These are phyloP conservation scores for Dovyalis caffra DNA, from an alignment of 345 rosid species.

Conservation along the genomic window DNA sequence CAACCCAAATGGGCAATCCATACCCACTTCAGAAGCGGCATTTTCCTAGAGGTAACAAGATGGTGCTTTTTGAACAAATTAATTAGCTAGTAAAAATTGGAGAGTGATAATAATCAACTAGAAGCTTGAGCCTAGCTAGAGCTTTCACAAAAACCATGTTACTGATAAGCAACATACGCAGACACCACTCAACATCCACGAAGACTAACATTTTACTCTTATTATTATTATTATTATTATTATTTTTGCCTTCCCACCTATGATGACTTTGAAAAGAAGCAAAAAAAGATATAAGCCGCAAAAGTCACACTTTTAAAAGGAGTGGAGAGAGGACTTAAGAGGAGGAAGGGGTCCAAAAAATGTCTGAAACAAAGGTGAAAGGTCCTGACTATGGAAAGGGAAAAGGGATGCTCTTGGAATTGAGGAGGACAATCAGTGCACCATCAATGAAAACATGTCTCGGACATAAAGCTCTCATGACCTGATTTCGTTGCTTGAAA, in stretches of 20 bases:
- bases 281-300: conserved; percentile 13
- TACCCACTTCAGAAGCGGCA: conserved; percentile 1
- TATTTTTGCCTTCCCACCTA: no score
- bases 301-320: conserved; percentile 28
- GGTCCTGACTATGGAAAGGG: conserved; percentile 24
- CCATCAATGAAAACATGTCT: conserved; percentile 24
- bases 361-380: conserved; percentile 26
- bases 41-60: neutral
- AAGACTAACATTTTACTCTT: neutral
- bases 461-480: conserved; percentile 13
- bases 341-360: conserved; percentile 20
- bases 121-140: neutral
- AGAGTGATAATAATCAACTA: neutral
- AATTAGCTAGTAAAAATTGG: neutral
- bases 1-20: neutral
- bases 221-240: no score
- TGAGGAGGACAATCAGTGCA: conserved; percentile 28
- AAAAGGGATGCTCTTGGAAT: conserved; percentile 34
- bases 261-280: conserved; percentile 27
- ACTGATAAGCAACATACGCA: neutral
- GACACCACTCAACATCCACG: conserved; percentile 2
- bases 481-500: neutral
- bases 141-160: neutral
- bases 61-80: neutral
- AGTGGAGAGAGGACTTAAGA: conserved; percentile 10